Base-by-base conservation (phyloP, 805 yeast genomes). In the Trichomonascus vanleenenianus region DNA sequence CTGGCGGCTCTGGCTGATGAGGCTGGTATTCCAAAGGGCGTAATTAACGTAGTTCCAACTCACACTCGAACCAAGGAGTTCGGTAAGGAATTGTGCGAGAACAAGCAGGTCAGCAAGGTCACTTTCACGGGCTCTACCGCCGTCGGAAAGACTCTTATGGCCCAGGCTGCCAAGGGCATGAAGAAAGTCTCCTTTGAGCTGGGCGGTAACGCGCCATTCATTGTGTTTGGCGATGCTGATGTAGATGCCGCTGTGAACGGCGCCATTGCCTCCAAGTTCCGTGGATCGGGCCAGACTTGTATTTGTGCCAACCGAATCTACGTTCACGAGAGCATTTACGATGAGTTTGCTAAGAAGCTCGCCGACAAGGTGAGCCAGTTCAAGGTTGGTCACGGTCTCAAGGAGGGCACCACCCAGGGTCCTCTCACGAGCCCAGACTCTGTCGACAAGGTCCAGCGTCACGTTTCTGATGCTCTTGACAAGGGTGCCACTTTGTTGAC, bases 281-380 rank as follows among this genome's bases (percentile, higher is more conserved):
- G 94, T 61, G 83, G 84, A 15, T 74, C 83, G 36, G 94, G 94
- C 49, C 93, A 85, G 64, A 83, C 91, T 3, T 85, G 94, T 66
- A 83, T 83, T 40, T 83, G 89, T 61, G 88, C 89, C 43, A 83
- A 83, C 65, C 73, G 91, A 57, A 59, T 84, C 44, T 84, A 73
- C 57, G 74, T 84, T 30, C 93, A 85, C 56, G 75, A 71, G 40
- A 67, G 68, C 9, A 61, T 85, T n/a, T 80, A 83, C 56, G 88
- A 82, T 45, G 73, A 76, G 56, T 83, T 84, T 55, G 67, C 76
- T 10, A 59, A 61, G 40, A 73, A 65, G 56, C 68, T 84, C 45
- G 68, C 73, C 11, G 75, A 59, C 7, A 71, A 65, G 48, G 72
- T 78, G n/a, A 44, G 51, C 2, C 60, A 65, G 12, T 72, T 77